Evolutionary conservation across 2,329 filamentous ascomycete species (phyloP), one percentile per base, ranked within the genome.

Genomic region (Macroventuria anomochaeta): DNA sequence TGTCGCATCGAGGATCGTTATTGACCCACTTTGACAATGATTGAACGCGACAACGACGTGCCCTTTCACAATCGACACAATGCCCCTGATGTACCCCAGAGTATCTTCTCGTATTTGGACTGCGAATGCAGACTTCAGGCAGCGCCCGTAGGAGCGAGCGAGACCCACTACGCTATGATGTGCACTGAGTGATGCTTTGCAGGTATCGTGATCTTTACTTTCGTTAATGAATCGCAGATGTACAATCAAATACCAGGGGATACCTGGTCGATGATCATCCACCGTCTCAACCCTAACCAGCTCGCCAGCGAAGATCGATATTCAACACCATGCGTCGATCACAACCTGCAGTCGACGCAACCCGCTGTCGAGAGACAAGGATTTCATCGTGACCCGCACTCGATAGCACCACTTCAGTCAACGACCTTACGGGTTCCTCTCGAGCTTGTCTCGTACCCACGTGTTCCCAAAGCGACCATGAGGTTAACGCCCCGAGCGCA

Each of bases 401-500:
- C 15, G 26, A 29, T 17, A 29, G 20, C 1, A n/a, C 17, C 15
- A 32, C 28, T 17, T 36, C 5, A 17, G 20, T n/a, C 33, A 42
- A 29, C 25, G 11, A 36, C 15, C 12, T 40, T 11, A 7, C 21
- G 4, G 26, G 3, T n/a, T 15, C 28, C 34, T 38, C 40, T 51
- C 10, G 32, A 44, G 40, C 33, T 39, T 21, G 33, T 51, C 48
- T 48, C 23, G 33, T 33, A 43, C 39, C 39, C 38, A 48, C 28
- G 48, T 51, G 49, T 44, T 33, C 23, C 15, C 13, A 7, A 31
- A 33, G 25, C 23, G 15, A 39, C 26, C 39, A 37, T 10, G 7
- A 13, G 26, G 36, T n/a, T 13, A 47, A 37, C n/a, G 42, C 37
- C 25, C 47, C 23, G 18, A 37, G 38, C 42, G 21, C 43, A 23